Evolutionary conservation across 192 early-diverging fungal genomes (phyloP).

Genomic region (Coemansia sp.): DNA sequence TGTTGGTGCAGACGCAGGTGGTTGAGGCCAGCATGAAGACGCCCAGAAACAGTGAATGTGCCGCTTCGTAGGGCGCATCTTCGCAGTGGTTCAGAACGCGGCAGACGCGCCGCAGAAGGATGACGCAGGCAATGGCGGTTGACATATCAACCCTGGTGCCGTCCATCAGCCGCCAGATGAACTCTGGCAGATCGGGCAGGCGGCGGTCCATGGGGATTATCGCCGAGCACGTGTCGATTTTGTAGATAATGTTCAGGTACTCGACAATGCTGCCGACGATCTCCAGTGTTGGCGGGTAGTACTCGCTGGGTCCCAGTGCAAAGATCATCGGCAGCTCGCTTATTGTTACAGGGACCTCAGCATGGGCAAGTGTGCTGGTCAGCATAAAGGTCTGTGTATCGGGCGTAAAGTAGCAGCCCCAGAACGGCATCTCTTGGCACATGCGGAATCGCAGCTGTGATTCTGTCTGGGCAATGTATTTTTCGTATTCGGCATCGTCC

Average conservation of each 20-base stretch:
- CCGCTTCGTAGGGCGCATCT: conserved; percentile 36
- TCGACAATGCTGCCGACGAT: conserved; percentile 30
- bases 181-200: conserved; percentile 27
- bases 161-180: conserved; percentile 48
- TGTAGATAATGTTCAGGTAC: conserved; percentile 24
- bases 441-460: conserved; percentile 5
- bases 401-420: conserved; percentile 23
- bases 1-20: conserved; percentile 15
- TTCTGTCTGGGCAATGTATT: neutral
- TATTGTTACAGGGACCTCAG: conserved; percentile 2
- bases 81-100: conserved; percentile 2
- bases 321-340: conserved; percentile 1
- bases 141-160: conserved; percentile 29
- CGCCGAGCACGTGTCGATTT: conserved; percentile 21
- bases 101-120: conserved; percentile 30
- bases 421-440: conserved; percentile 35
- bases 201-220: conserved; percentile 32
- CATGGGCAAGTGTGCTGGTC: conserved; percentile 4
- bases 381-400: conserved; percentile 31
- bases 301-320: neutral
- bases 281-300: conserved; percentile 33
- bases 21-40: conserved; percentile 31
- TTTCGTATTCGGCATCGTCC: conserved; percentile 4
- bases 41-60: conserved; percentile 43
- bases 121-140: conserved; percentile 34